Conservation (phyloP, 805 yeast species). For the Saturnispora zaruensis region DNA sequence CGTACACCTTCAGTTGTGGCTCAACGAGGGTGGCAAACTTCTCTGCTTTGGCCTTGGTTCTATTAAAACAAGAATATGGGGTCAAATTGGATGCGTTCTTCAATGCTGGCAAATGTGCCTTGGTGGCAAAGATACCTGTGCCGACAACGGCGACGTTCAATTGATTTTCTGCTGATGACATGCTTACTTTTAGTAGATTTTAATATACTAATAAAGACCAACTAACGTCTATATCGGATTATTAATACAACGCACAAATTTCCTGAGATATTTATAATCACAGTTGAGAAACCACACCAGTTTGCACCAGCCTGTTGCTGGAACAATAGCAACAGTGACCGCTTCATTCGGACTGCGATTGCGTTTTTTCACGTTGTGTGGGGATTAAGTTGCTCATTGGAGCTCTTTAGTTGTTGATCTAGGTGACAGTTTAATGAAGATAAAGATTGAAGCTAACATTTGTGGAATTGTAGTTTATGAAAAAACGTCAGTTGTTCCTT, state of each 20-base stretch:
- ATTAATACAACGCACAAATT: background rate
- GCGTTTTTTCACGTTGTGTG: background rate
- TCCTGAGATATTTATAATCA: background rate
- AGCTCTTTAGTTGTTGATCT: background rate
- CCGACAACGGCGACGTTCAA: slow-evolving; percentile 63
- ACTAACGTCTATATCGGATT: background rate
- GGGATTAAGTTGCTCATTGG: background rate
- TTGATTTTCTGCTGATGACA: background rate
- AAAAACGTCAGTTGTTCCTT: too few species aligned
- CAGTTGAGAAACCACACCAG: background rate
- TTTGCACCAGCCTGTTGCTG: background rate
- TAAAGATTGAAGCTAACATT: too few species aligned
- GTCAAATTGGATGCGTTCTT: slow-evolving; percentile 43
- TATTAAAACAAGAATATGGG: slow-evolving; percentile 68
- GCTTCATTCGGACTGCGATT: background rate
- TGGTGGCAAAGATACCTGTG: slow-evolving; percentile 84
- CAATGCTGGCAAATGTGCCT: slow-evolving; percentile 70
- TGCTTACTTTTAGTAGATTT: background rate
- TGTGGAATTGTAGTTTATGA: too few species aligned
- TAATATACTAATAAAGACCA: background rate
- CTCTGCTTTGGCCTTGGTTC: slow-evolving; percentile 79
- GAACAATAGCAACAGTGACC: background rate
- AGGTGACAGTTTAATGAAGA: background rate
- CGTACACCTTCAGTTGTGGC: slow-evolving; percentile 52
- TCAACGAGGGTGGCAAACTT: slow-evolving; percentile 47